Percentiles rank a stretch among this genome's conserved stretches.
These are phyloP conservation scores for Calophaca sinica DNA, from an alignment of 306 rosid genomes.

Conservation along the genomic window DNA sequence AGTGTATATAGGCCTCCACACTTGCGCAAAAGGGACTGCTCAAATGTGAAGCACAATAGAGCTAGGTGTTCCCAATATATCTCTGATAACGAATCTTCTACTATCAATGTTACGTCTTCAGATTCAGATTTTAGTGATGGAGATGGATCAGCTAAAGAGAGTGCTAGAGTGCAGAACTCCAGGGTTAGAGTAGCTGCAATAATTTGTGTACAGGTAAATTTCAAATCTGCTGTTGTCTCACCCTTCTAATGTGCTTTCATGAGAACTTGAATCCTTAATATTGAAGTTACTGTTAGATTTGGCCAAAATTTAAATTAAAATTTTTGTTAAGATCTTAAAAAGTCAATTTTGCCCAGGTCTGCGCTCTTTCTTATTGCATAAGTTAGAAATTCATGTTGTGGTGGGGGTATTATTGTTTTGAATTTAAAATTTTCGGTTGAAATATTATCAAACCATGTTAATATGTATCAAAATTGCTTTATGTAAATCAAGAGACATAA, in stretches of 20 bases:
- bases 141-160: conserved; percentile 71
- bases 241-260: conserved; percentile 23
- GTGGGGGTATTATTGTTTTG: background rate
- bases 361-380: background rate
- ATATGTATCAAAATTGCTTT: conserved; percentile 6
- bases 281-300: conserved; percentile 35
- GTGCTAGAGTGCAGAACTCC: conserved; percentile 56
- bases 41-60: conserved; percentile 55
- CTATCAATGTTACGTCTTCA: conserved; percentile 67
- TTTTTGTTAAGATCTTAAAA: conserved; percentile 1
- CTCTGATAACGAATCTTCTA: conserved; percentile 66
- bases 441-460: conserved; percentile 18
- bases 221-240: conserved; percentile 23
- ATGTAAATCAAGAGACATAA: conserved; percentile 7
- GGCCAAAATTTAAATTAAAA: conserved; percentile 21
- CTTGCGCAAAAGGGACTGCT: conserved; percentile 73
- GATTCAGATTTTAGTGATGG: conserved; percentile 95
- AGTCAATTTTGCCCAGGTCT: background rate
- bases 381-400: background rate
- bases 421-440: background rate
- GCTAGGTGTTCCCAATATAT: conserved; percentile 50
- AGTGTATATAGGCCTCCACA: conserved; percentile 90
- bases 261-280: conserved; percentile 21
- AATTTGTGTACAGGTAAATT: conserved; percentile 82
- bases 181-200: conserved; percentile 89